These are phyloP conservation scores for Friedmanniomyces endolithicus DNA, from an alignment of 495 filamentous ascomycete genomes.

Conservation along the genomic window DNA sequence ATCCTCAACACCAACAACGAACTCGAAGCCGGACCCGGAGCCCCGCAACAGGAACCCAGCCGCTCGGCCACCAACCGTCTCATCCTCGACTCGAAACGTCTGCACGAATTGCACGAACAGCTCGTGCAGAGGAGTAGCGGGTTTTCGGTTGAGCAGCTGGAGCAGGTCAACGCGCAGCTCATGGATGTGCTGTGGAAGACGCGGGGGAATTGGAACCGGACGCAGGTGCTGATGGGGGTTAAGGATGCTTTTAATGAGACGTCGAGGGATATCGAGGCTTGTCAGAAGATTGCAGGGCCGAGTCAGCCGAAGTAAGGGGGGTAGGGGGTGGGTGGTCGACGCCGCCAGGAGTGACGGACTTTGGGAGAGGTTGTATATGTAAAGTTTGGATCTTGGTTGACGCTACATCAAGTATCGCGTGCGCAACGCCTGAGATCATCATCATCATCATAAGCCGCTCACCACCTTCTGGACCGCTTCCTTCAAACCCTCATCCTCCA, in stretches of 20 bases:
- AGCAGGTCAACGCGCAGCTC: constrained; percentile 79
- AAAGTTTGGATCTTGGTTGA: too few species aligned
- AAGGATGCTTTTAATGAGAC: constrained; percentile 62
- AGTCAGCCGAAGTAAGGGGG: constrained; percentile 12
- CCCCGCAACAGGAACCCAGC: not conserved
- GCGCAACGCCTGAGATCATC: too few species aligned
- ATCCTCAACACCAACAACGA: constrained; percentile 36
- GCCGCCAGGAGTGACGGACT: not conserved
- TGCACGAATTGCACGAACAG: constrained; percentile 44
- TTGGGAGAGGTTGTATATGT: not conserved
- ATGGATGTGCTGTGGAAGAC: constrained; percentile 81
- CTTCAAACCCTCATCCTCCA: constrained; percentile 18
- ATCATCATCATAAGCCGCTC: not conserved
- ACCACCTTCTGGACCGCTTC: constrained; percentile 8
- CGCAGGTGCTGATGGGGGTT: constrained; percentile 49
- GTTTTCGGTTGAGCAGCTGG: constrained; percentile 81
- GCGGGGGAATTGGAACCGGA: constrained; percentile 69
- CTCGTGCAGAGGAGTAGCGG: constrained; percentile 58
- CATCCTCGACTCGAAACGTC: constrained; percentile 44
- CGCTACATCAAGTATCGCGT: too few species aligned
- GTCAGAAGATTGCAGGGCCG: constrained; percentile 41
- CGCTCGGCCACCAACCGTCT: constrained; percentile 20
- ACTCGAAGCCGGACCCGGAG: not conserved
- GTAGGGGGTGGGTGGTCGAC: not conserved
- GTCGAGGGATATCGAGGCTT: constrained; percentile 63